Base-by-base conservation (phyloP, 208 protist genomes). In the Balamuthia mandrillaris region DNA sequence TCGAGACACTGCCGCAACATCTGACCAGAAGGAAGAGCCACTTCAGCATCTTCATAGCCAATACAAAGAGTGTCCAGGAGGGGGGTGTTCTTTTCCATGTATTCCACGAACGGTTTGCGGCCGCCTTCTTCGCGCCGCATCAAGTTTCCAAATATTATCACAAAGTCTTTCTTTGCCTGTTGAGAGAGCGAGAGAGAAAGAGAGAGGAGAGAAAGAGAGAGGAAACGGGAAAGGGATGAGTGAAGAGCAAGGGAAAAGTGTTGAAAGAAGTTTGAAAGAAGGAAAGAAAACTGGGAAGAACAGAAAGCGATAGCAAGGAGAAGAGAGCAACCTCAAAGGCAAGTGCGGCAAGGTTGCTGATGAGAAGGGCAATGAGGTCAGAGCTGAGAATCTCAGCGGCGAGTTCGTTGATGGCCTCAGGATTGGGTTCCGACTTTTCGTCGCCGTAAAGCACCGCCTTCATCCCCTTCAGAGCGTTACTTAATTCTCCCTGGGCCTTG, bases 91-190 rank as follows among this genome's bases (percentile, higher is more conserved):
- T 78, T 78, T 16, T 78, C 68, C 10, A 78, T 27, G 41, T 58
- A 78, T 2, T 78, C 68, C 0, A 78, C 68, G 12, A 27, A 41
- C 12, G 68, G 42, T 33, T 56, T 52, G 9, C 68, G 2, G 1
- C 45, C 68, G 3, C 3, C 68, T 1, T 42, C 45, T 27, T 78
- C 68, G 39, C 68, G 68, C 3, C 68, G 68, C 68, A 78, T 78
- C 1, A 78, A 47, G 18, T 78, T 78, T 2, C 68, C 68, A 16
- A 78, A 78, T 2, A 78, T 24, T 29, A 78, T 78, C 21, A 78
- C 68, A 58, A 78, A 78, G 18, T 78, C 68, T 47, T 78, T 78
- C 44, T 56, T 78, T 12, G 68, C 68, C 68, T 78, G n/a, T 35
- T 37, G 29, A 31, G 56, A 14, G 7, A 18, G 47, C 14, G 47